phyloP scores from a whole-genome alignment of 805 yeast species.

The Torulaspora delbrueckii region DNA sequence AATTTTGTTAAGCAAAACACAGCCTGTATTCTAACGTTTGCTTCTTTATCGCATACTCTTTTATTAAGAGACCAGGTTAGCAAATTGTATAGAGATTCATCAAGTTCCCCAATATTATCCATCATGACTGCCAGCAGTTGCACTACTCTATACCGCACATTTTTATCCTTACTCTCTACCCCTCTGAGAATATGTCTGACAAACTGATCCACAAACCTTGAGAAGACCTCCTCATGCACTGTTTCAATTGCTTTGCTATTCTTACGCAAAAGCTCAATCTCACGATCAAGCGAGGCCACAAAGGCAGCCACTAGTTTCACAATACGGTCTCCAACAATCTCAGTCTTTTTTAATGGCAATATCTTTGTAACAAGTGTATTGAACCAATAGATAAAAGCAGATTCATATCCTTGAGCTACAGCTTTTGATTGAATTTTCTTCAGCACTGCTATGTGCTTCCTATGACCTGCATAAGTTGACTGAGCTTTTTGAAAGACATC shows the following conservation, averaged over 20 bases:
- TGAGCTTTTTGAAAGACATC: conserved; percentile 81
- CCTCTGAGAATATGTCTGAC: conserved; percentile 72
- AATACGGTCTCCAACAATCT: conserved; percentile 67
- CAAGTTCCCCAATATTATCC: conserved; percentile 68
- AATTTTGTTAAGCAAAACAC: conserved; percentile 72
- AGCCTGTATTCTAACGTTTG: conserved; percentile 77
- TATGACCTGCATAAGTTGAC: conserved; percentile 64
- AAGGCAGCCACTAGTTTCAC: conserved; percentile 62
- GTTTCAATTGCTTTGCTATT: conserved; percentile 22
- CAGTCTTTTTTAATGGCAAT: conserved; percentile 63
- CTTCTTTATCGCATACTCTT: conserved; percentile 70
- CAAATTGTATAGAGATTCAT: conserved; percentile 61
- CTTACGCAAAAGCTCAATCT: conserved; percentile 29
- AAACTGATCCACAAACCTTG: conserved; percentile 54
- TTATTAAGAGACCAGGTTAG: conserved; percentile 56
- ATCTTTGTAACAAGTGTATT: conserved; percentile 59
- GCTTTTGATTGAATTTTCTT: conserved; percentile 56
- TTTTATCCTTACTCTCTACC: conserved; percentile 65
- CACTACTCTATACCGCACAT: conserved; percentile 74
- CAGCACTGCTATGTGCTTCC: conserved; percentile 63
- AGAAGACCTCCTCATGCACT: conserved; percentile 42
- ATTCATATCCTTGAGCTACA: conserved; percentile 46
- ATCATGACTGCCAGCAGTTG: conserved; percentile 70
- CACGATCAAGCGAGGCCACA: conserved; percentile 44
- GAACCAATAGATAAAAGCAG: conserved; percentile 56